Evolutionary conservation across 176 grass and related monocot species (phyloP), one percentile per base, ranked within the genome.

Genomic region (Ampelocalamus luodianensis): DNA sequence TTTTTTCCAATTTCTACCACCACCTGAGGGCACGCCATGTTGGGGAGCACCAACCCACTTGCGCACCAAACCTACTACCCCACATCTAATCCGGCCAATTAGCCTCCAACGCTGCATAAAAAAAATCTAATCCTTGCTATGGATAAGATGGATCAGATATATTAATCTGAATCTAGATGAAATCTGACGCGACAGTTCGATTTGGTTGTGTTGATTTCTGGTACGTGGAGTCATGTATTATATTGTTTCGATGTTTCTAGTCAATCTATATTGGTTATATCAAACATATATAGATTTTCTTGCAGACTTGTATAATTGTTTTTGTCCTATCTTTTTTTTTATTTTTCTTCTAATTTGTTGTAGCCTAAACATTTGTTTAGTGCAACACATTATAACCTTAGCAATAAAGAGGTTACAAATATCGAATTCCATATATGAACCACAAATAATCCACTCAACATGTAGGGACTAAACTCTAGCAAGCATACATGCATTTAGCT

Each of bases 31-130:
- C 20, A 90, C 88, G 65, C 20, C 78, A 46, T 82, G 65, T 46
- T 72, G 72, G 65, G 37, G 72, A 82, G 83, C 79, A 79, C 84
- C 66, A 82, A 36, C 65, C 85, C 84, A 90, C 88, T 90, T 50
- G 73, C 88, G 14, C 84, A 87, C 84, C 58, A 51, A 68, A 49
- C 65, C 44, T 65, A 60, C 44, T 64, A 71, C 72, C 64, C 43
- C 71, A 46, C 51, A 55, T 55, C 18, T 20, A 20, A 55, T 20
- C 20, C 8, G 51, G 6, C 18, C 51, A 20, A 8, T 55, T 55
- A 55, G 45, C 2, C n/a, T 18, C 71, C 34, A 64, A 37, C 36
- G 40, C 40, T 64, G 1, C 75, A 48, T 84, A 77, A 70, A 77
- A 70, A 77, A 65, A 83, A 77, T 56, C 24, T 27, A 22, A 50